Conservation (phyloP, 805 yeast species). For the Lipomyces yamanashiensis region DNA sequence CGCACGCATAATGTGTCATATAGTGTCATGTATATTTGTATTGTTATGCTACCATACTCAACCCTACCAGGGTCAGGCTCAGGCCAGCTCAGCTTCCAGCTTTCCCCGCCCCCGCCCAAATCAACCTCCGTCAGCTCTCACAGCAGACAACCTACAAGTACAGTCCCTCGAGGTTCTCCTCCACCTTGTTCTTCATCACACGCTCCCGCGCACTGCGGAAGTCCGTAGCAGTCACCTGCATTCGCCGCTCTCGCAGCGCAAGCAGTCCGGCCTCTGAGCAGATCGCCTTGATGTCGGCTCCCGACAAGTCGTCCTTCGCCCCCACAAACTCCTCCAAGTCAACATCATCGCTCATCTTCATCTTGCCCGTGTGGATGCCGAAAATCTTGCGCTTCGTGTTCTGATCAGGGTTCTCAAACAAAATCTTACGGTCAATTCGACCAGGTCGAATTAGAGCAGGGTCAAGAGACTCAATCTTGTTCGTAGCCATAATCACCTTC, state of each 20-base stretch:
- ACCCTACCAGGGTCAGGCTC: too few species aligned
- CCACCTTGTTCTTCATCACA: conserved; percentile 93
- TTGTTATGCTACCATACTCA: too few species aligned
- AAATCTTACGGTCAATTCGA: conserved; percentile 92
- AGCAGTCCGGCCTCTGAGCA: conserved; percentile 97
- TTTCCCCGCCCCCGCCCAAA: too few species aligned
- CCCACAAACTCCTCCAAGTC: conserved; percentile 86
- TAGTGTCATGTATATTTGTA: too few species aligned
- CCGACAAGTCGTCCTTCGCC: conserved; percentile 91
- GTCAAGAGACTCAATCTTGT: conserved; percentile 89
- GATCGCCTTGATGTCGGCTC: conserved; percentile 97
- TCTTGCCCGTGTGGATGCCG: conserved; percentile 88
- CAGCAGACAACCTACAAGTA: conserved; percentile 57
- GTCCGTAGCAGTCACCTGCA: conserved; percentile 95
- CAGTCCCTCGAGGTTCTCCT: conserved; percentile 92
- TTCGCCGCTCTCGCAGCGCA: conserved; percentile 94
- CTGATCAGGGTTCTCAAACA: conserved; percentile 94
- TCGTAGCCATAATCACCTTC: conserved; percentile 97
- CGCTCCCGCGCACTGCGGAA: conserved; percentile 93
- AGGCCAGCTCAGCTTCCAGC: too few species aligned
- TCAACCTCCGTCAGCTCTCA: not conserved
- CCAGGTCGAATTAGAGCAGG: conserved; percentile 98
- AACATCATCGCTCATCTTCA: conserved; percentile 87
- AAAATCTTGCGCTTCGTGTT: conserved; percentile 91
- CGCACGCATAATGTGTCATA: too few species aligned